Conservation (phyloP, 192 early-diverging fungal species). For the Lobosporangium transversale region DNA sequence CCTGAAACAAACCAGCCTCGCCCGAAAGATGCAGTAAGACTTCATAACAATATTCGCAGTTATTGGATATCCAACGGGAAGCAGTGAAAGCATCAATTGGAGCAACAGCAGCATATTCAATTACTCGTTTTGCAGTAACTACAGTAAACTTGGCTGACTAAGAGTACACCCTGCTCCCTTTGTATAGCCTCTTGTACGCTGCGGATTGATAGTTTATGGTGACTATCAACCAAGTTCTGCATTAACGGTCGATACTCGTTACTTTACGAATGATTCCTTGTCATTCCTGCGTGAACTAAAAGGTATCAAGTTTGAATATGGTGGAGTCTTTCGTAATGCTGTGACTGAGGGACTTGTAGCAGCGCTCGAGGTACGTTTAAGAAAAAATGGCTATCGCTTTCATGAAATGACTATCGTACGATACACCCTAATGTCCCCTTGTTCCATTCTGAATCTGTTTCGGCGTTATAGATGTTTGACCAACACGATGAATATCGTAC, state of each 20-base stretch:
- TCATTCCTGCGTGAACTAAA: slow-evolving; percentile 58
- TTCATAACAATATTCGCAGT: too few relatives aligned
- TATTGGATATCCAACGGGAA: too few relatives aligned
- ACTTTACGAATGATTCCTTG: slow-evolving; percentile 59
- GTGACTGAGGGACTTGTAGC: slow-evolving; percentile 70
- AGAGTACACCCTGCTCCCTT: too few relatives aligned
- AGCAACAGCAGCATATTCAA: not conserved
- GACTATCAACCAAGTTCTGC: slow-evolving; percentile 63
- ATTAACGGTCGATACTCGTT: slow-evolving; percentile 60
- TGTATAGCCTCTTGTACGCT: slow-evolving; percentile 62
- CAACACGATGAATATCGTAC: slow-evolving; percentile 49
- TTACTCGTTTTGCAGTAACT: slow-evolving; percentile 1
- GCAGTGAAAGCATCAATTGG: not conserved
- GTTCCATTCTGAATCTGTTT: not conserved
- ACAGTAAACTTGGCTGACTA: too few relatives aligned
- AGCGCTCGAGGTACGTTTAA: slow-evolving; percentile 63
- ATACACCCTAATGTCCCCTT: not conserved
- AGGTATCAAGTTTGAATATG: slow-evolving; percentile 58
- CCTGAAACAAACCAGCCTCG: slow-evolving; percentile 58
- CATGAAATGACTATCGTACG: not conserved
- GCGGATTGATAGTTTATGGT: slow-evolving; percentile 64
- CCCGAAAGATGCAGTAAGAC: slow-evolving; percentile 64
- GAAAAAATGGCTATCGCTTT: not conserved
- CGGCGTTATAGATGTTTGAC: slow-evolving; percentile 64
- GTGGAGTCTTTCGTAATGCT: slow-evolving; percentile 67